Evolutionary conservation across 148 eudicot species (phyloP).

Genomic region (Rheum nobile): DNA sequence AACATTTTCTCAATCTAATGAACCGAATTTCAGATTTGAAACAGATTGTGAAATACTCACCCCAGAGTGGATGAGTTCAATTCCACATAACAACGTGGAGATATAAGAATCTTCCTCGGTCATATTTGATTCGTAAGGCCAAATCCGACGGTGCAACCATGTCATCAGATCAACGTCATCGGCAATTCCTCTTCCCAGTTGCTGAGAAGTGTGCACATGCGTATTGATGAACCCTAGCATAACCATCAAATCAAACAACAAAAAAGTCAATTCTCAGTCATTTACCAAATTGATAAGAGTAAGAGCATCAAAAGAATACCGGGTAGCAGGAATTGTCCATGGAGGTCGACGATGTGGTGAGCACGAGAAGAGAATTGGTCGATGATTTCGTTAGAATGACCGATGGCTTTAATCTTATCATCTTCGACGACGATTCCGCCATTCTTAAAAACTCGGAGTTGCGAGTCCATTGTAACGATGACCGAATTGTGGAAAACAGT

Average conservation of each 20-base stretch:
- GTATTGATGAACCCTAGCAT: slow-evolving; percentile 68
- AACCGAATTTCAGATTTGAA: not conserved
- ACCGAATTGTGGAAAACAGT: slow-evolving; percentile 38
- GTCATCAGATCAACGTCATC: slow-evolving; percentile 90
- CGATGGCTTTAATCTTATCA: slow-evolving; percentile 48
- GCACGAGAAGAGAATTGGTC: slow-evolving; percentile 22
- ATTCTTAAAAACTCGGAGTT: slow-evolving; percentile 32
- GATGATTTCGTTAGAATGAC: slow-evolving; percentile 45
- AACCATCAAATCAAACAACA: not conserved
- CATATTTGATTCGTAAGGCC: slow-evolving; percentile 94
- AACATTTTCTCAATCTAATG: not conserved
- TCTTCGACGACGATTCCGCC: slow-evolving; percentile 56
- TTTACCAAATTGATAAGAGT: not conserved
- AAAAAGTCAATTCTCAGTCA: not conserved
- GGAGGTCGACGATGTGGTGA: slow-evolving; percentile 30
- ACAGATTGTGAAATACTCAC: slow-evolving; percentile 22
- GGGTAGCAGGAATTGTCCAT: slow-evolving; percentile 50
- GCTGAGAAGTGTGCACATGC: slow-evolving; percentile 91
- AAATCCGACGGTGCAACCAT: slow-evolving; percentile 76
- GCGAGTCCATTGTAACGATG: slow-evolving; percentile 65
- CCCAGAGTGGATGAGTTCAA: slow-evolving; percentile 91
- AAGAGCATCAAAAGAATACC: slow-evolving; percentile 17
- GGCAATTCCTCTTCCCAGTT: slow-evolving; percentile 79
- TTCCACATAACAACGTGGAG: slow-evolving; percentile 84
- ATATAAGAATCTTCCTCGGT: slow-evolving; percentile 61